Evolutionary conservation across 2,329 filamentous ascomycete genomes (phyloP).

Genomic region (Trichoderma sp.): DNA sequence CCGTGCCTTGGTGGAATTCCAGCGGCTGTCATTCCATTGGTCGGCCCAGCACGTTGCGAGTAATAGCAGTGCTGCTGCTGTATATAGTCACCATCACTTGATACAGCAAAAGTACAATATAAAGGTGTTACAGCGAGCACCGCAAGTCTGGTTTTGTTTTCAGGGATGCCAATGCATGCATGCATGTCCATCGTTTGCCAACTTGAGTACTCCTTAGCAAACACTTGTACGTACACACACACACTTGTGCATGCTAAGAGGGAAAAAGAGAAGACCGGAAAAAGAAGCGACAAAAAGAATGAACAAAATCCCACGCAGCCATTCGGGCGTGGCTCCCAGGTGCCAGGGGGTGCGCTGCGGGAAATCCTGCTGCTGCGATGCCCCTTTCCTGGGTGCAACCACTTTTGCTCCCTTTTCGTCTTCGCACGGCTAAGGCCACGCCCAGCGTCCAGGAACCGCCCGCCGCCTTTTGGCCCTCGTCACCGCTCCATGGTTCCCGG

Average conservation of each 20-base stretch:
- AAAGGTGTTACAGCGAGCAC: not conserved
- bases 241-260: not conserved
- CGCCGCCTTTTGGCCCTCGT: conserved; percentile 30
- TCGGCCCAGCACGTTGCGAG: not conserved
- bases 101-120: not conserved
- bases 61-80: no score
- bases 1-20: not conserved
- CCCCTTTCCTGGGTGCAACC: conserved; percentile 26
- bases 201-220: not conserved
- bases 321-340: conserved; percentile 15
- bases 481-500: conserved; percentile 32
- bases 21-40: not conserved
- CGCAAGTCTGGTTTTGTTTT: not conserved
- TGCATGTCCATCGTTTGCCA: not conserved
- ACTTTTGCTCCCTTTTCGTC: conserved; percentile 11
- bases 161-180: not conserved
- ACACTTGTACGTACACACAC: no score
- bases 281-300: not conserved
- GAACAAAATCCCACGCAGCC: not conserved
- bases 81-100: no score
- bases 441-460: conserved; percentile 31
- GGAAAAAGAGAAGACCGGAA: not conserved
- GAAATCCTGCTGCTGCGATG: conserved; percentile 15
- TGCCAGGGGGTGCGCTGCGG: conserved; percentile 8
- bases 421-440: conserved; percentile 16